Conservation (phyloP, 2,329 filamentous ascomycete species). For the Penicillium hordei region DNA sequence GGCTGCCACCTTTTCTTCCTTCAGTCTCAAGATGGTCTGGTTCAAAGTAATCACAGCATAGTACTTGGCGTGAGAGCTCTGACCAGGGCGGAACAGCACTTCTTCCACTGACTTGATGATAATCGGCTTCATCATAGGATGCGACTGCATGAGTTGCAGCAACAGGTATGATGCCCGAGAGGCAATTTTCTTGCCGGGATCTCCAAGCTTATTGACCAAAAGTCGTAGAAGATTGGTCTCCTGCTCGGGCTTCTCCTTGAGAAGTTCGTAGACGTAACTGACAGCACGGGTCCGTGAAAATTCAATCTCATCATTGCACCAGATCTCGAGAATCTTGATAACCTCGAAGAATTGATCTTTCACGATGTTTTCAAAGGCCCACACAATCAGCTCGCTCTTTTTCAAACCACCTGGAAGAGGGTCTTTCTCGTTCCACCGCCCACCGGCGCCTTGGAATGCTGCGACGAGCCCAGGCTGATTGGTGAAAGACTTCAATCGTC, state of each 20-base stretch:
- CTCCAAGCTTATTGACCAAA: conserved; percentile 93
- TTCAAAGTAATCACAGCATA: conserved; percentile 96
- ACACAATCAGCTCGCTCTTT: conserved; percentile 75
- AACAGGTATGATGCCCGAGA: conserved; percentile 90
- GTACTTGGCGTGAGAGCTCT: conserved; percentile 86
- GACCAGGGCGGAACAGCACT: conserved; percentile 80
- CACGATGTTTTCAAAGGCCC: conserved; percentile 93
- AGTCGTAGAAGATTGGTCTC: conserved; percentile 90
- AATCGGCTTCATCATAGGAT: conserved; percentile 90
- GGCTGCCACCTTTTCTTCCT: conserved; percentile 77
- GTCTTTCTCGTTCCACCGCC: conserved; percentile 68
- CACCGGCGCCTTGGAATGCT: conserved; percentile 63
- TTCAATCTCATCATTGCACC: conserved; percentile 94
- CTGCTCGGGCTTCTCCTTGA: conserved; percentile 96
- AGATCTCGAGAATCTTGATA: conserved; percentile 83
- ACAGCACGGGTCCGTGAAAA: conserved; percentile 85
- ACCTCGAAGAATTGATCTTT: conserved; percentile 93
- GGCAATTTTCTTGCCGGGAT: conserved; percentile 91
- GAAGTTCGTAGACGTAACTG: conserved; percentile 84
- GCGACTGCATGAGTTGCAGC: conserved; percentile 83
- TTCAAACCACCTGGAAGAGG: conserved; percentile 71
- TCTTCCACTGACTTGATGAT: conserved; percentile 87
- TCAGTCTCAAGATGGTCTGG: conserved; percentile 86
- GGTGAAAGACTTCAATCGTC: conserved; percentile 76
- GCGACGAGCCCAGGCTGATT: conserved; percentile 75